A percentile compares a stretch with the other conserved stretches of the same genome.
These are phyloP conservation scores for Ganoderma meredithae DNA, from an alignment of 1,284 basidiomycete genomes.

Conservation along the genomic window DNA sequence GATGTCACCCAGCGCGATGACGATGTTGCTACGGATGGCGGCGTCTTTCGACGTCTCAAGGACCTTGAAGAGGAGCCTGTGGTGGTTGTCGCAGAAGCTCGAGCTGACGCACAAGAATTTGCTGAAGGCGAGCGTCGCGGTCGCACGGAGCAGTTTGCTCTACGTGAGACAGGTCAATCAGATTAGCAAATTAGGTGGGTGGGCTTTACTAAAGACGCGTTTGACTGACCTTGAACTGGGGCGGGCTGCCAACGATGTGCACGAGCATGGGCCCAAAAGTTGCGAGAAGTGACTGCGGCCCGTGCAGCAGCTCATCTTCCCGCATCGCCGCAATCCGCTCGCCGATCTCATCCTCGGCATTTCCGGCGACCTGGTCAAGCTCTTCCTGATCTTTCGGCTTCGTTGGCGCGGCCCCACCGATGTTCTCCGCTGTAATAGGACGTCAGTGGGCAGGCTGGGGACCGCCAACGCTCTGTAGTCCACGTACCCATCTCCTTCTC, in stretches of 20 bases:
- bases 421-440: constrained; percentile 58
- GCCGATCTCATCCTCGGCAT: constrained; percentile 98
- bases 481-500: constrained; percentile 79
- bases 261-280: constrained; percentile 91
- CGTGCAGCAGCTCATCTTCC: constrained; percentile 91
- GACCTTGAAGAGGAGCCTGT: constrained; percentile 91
- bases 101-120: constrained; percentile 98
- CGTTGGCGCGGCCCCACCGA: constrained; percentile 45
- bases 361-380: constrained; percentile 96
- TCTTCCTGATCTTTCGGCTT: constrained; percentile 81
- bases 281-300: constrained; percentile 83
- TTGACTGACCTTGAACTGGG: constrained; percentile 78
- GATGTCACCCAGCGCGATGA: constrained; percentile 96
- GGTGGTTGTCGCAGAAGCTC: constrained; percentile 91
- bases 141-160: constrained; percentile 88
- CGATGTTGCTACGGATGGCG: constrained; percentile 93
- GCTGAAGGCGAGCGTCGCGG: constrained; percentile 89
- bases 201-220: neutral
- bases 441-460: constrained; percentile 12
- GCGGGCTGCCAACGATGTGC: constrained; percentile 88
- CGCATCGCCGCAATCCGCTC: constrained; percentile 87
- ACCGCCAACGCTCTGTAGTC: neutral
- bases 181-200: too few relatives aligned
- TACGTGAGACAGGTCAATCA: constrained; percentile 41
- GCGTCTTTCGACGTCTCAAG: constrained; percentile 91